Evolutionary conservation across 2,329 filamentous ascomycete species (phyloP).

Genomic region (Neofusicoccum laricinum): DNA sequence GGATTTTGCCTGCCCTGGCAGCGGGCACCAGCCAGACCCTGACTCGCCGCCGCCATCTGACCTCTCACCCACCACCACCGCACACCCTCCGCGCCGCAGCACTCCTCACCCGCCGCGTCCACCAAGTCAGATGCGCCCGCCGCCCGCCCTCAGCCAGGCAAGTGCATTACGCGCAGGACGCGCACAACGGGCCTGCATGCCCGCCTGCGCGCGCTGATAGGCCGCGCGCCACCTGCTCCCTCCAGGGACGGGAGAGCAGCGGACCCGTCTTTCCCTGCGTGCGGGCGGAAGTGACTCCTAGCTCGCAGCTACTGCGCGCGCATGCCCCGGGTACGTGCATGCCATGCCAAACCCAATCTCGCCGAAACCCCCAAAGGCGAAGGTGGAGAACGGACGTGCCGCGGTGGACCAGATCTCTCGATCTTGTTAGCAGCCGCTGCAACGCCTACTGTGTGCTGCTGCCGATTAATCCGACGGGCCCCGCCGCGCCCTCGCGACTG

Average conservation of each 20-base stretch:
- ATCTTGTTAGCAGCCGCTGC: neutral
- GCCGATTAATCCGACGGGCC: neutral
- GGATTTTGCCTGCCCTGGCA: too few species aligned
- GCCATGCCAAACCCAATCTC: neutral
- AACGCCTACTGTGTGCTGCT: neutral
- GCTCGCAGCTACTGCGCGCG: neutral
- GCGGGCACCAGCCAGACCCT: neutral
- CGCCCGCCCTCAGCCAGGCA: neutral
- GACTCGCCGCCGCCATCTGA: conserved; percentile 7
- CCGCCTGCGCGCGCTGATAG: neutral
- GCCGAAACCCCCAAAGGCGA: neutral
- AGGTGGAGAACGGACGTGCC: neutral
- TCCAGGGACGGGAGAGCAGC: neutral
- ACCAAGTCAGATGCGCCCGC: neutral
- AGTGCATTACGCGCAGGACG: conserved; percentile 11
- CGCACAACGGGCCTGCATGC: conserved; percentile 2
- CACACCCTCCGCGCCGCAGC: neutral
- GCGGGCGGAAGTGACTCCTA: neutral
- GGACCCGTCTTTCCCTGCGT: neutral
- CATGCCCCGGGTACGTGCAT: neutral
- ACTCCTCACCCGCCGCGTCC: neutral
- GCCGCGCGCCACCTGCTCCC: neutral
- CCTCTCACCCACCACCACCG: conserved; percentile 10
- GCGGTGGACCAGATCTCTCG: neutral
- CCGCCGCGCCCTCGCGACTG: too few species aligned